Evolutionary conservation across 257 asterid genomes (phyloP), one percentile per base, ranked within the genome.

Genomic region (Solanum neorickii): DNA sequence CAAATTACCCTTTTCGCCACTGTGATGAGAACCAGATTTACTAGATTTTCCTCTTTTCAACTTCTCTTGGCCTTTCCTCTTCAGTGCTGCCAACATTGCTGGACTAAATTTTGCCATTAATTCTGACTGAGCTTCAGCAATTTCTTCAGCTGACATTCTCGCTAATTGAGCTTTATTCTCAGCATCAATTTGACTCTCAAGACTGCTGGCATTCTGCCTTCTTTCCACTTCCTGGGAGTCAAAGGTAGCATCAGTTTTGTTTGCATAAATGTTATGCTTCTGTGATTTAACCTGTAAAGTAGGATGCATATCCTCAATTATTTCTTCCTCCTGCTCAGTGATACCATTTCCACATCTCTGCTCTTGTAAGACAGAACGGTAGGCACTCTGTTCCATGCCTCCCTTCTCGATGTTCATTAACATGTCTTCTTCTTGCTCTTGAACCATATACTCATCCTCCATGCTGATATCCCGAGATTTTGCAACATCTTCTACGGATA

Each of bases 121-220:
- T 91, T 94, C 99, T 88, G 95, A 92, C 85, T 89, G 98, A 78
- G 97, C 98, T 90, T 95, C 99, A 69, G 94, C 94, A 90, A 97
- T 96, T 91, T 97, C 98, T 69, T 92, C 93, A 37, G 92, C 91
- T 25, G 99, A 94, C 99, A 97, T 95, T 82, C 86, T 90, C 68
- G 92, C 93, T 90, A 97, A 85, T 75, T 92, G 91, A 84, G 93
- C 93, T 85, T 89, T 92, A 88, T 95, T 97, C 91, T 97, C 96
- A 80, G 93, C 92, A 92, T 97, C 99, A 90, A 97, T 97, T 92
- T 97, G 92, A 87, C 93, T 91, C 90, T 92, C 93, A 76, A 95
- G 90, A 88, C 90, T 89, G 41, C 70, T 49, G 68, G 69, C 69
- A 7, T 59, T 31, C 87, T 90, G 56, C 68, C 90, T 75, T 83